phyloP scores from a whole-genome alignment of 805 yeast genomes.

The Kluyveromyces aestuarii region DNA sequence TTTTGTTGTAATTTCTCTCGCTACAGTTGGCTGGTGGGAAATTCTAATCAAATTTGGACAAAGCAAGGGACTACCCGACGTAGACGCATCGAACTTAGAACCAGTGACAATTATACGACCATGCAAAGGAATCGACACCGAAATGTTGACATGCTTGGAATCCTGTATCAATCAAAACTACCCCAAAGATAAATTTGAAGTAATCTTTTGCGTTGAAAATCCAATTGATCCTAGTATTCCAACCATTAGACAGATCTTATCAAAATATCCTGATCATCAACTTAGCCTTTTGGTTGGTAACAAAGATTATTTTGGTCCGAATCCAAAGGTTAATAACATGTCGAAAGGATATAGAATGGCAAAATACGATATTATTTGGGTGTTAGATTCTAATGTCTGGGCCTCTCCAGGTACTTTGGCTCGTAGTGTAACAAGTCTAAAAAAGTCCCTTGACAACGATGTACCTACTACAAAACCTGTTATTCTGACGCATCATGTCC shows the following conservation, averaged over 20 bases:
- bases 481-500: conserved; percentile 73
- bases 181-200: conserved; percentile 50
- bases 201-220: conserved; percentile 68
- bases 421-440: conserved; percentile 50
- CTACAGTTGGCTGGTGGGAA: conserved; percentile 34
- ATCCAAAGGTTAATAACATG: conserved; percentile 81
- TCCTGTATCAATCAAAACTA: conserved; percentile 62
- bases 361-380: conserved; percentile 69
- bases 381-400: conserved; percentile 81
- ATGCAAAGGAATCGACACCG: conserved; percentile 75
- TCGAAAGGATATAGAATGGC: conserved; percentile 72
- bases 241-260: conserved; percentile 41
- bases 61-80: conserved; percentile 8
- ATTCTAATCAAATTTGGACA: conserved; percentile 27
- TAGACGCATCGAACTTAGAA: conserved; percentile 33
- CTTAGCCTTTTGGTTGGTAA: conserved; percentile 49
- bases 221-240: conserved; percentile 55
- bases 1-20: conserved; percentile 29
- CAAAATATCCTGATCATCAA: conserved; percentile 46
- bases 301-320: conserved; percentile 58
- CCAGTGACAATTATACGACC: conserved; percentile 79
- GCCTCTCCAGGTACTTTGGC: conserved; percentile 53
- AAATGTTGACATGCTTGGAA: conserved; percentile 55
- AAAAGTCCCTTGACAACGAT: conserved; percentile 46
- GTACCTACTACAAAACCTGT: conserved; percentile 33